Percentiles rank a stretch among this genome's conserved stretches.
These are phyloP conservation scores for Fistulifera pelliculosa DNA, from an alignment of 108 stramenopile species.

Conservation along the genomic window DNA sequence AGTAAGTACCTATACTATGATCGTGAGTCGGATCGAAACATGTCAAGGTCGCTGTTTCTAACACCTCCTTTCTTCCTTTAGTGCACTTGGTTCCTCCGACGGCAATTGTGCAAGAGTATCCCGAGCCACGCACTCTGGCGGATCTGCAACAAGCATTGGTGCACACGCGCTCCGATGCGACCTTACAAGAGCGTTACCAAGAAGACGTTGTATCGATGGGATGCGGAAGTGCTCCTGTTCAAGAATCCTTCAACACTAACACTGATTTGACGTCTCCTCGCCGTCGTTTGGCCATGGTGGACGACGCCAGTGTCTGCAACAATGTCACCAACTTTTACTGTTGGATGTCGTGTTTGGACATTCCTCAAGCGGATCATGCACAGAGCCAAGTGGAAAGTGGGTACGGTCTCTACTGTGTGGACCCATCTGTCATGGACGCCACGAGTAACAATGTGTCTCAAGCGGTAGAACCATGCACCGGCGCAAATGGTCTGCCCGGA, in stretches of 20 bases:
- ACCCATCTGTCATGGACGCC: conserved; percentile 37
- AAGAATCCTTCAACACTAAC: background rate
- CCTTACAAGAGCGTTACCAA: background rate
- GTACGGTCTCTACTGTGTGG: conserved; percentile 66
- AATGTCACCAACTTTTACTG: conserved; percentile 76
- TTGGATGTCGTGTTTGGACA: conserved; percentile 68
- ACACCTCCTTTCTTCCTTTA: conserved; percentile 6
- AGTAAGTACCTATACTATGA: no score
- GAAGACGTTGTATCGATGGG: conserved; percentile 24
- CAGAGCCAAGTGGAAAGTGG: conserved; percentile 42
- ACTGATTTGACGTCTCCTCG: background rate
- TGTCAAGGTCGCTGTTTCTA: no score
- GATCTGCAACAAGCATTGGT: conserved; percentile 24
- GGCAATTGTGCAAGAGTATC: conserved; percentile 17
- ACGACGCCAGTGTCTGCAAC: conserved; percentile 50
- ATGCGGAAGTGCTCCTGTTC: conserved; percentile 15
- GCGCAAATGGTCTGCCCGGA: conserved; percentile 18
- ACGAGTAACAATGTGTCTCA: conserved; percentile 29
- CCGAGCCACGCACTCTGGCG: conserved; percentile 20
- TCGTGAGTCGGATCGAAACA: no score
- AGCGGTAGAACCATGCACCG: conserved; percentile 41
- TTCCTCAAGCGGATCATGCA: conserved; percentile 45
- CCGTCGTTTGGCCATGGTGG: conserved; percentile 42
- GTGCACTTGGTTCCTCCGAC: conserved; percentile 57
- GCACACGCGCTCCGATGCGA: background rate